Evolutionary conservation across 2,329 filamentous ascomycete species (phyloP), one percentile per base, ranked within the genome.

Genomic region (Epichloe glyceriae): DNA sequence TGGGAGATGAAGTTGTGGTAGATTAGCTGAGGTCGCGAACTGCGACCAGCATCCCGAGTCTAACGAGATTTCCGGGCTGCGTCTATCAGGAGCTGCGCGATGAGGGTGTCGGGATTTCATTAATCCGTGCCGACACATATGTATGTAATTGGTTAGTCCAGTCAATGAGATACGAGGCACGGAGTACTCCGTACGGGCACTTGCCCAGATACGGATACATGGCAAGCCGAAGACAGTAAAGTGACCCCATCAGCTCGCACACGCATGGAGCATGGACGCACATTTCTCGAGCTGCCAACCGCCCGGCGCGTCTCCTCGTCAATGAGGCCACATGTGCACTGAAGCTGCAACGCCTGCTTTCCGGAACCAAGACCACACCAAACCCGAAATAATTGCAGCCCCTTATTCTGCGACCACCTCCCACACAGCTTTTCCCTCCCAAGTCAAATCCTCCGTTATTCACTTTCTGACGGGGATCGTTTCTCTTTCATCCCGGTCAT

Each of bases 371-470:
- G 22, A 35, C 26, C 46, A 44, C 46, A 35, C 22, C 35, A 19
- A 26, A 17, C 41, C 26, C 30, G n/a, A 11, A 39, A 49, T 34
- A 17, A 50, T 38, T 38, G 46, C 40, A 17, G 47, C 47, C 52
- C 47, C 46, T 51, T 41, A 46, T 54, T 50, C 51, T 39, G 14
- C 34, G 26, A 20, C 40, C 19, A 50, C 52, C 52, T 42, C 46
- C 51, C 51, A 53, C 51, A 53, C 49, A 54, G 59, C 54, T 39
- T n/a, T 38, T 50, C 48, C 51, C 52, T 54, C 51, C 47, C 50
- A 38, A 52, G 53, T 51, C 45, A 35, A 35, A 34, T 56, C 56
- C 45, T 42, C 30, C 20, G 10, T 48, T 47, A 42, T 15, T 34
- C 45, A 12, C 37, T 22, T 40, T 47, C 37, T 20, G 41, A 44